Percentiles rank a stretch among this genome's conserved stretches.
Conservation (phyloP, 23 red algal genomes). For the Gracilariopsis chorda region DNA sequence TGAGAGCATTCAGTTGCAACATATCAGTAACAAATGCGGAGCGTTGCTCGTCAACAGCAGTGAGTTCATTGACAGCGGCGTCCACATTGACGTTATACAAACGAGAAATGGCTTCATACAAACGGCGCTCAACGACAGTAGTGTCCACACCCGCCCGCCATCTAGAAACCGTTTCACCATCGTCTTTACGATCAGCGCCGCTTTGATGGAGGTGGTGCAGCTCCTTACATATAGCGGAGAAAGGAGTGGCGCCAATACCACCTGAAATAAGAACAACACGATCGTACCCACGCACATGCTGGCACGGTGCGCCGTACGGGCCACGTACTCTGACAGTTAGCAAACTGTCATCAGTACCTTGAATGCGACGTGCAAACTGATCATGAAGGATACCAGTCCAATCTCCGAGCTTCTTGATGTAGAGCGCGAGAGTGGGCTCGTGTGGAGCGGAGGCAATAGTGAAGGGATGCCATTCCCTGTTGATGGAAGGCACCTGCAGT, state of each 20-base stretch:
- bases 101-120: neutral
- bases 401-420: constrained; percentile 72
- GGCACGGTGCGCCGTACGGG: constrained; percentile 73
- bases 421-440: constrained; percentile 50
- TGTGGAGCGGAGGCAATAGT: constrained; percentile 83
- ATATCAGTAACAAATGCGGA: neutral
- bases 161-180: no score
- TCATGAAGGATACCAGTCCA: constrained; percentile 69
- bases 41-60: neutral
- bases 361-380: neutral
- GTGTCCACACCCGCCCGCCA: neutral
- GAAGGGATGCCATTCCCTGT: constrained; percentile 78
- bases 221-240: constrained; percentile 48
- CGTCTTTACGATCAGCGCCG: no score
- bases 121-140: neutral
- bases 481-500: constrained; percentile 61
- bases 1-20: neutral
- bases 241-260: constrained; percentile 78
- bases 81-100: constrained; percentile 3
- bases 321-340: constrained; percentile 48
- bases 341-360: neutral
- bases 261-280: constrained; percentile 67
- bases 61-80: neutral
- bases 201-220: constrained; percentile 43
- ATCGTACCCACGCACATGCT: constrained; percentile 58